Percentiles rank a stretch among this genome's conserved stretches.
phyloP scores from a whole-genome alignment of 2,329 filamentous ascomycete genomes.

The Colletotrichum shisoi region DNA sequence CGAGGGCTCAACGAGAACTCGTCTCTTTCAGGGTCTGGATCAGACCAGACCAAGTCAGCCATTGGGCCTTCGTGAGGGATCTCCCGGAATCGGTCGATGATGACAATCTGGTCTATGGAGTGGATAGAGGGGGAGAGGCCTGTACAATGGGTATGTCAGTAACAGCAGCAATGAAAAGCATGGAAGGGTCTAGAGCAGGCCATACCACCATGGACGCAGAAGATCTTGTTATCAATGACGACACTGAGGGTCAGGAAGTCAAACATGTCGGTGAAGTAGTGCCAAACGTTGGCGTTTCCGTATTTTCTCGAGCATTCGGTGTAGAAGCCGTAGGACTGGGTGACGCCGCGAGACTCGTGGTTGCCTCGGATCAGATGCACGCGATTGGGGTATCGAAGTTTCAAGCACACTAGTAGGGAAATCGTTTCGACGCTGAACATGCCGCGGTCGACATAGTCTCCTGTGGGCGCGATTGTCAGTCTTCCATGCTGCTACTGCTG shows the following conservation, averaged over 20 bases:
- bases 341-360: slow-evolving; percentile 96
- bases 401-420: slow-evolving; percentile 94
- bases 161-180: neutral
- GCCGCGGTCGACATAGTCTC: slow-evolving; percentile 97
- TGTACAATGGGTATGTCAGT: slow-evolving; percentile 45
- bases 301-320: slow-evolving; percentile 98
- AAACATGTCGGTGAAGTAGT: slow-evolving; percentile 99
- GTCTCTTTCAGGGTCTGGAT: slow-evolving; percentile 95
- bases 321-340: slow-evolving; percentile 98
- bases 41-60: slow-evolving; percentile 99
- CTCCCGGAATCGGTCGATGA: slow-evolving; percentile 97
- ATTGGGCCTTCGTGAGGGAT: slow-evolving; percentile 99
- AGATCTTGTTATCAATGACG: slow-evolving; percentile 98
- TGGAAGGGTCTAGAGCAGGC: neutral
- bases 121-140: slow-evolving; percentile 90
- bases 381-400: slow-evolving; percentile 93
- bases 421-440: slow-evolving; percentile 99
- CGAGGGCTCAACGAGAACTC: slow-evolving; percentile 94
- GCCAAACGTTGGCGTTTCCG: slow-evolving; percentile 98
- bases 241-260: slow-evolving; percentile 96
- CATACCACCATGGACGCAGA: slow-evolving; percentile 91
- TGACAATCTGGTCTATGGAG: slow-evolving; percentile 99
- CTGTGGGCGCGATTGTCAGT: slow-evolving; percentile 53
- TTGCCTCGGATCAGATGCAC: slow-evolving; percentile 97
- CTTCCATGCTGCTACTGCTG: neutral